phyloP scores from a whole-genome alignment of 345 rosid species.

The Pistacia atlantica region DNA sequence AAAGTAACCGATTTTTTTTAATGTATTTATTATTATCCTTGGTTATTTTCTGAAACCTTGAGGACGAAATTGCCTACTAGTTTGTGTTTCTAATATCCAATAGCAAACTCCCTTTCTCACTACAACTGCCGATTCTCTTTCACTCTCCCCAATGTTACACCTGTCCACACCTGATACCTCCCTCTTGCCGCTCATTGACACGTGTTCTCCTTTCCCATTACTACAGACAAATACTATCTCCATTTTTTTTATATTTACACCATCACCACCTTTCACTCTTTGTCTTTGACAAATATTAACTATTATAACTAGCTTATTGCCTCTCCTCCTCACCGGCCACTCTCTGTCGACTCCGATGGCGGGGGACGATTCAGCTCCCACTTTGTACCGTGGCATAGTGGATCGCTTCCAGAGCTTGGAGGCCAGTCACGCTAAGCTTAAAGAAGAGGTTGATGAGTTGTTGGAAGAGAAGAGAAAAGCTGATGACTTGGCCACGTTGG shows the following conservation, averaged over 20 bases:
- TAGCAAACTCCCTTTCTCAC: slow-evolving; percentile 3
- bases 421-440: slow-evolving; percentile 53
- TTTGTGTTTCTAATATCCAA: slow-evolving; percentile 12
- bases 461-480: slow-evolving; percentile 29
- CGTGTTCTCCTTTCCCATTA: slow-evolving; percentile 25
- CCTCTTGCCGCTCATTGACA: slow-evolving; percentile 7
- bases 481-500: slow-evolving; percentile 25
- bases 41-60: too few species aligned
- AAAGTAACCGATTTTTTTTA: too few species aligned
- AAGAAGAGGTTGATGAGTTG: slow-evolving; percentile 51
- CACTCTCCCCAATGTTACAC: slow-evolving; percentile 20
- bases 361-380: slow-evolving; percentile 34
- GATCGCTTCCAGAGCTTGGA: slow-evolving; percentile 72
- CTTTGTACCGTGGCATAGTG: slow-evolving; percentile 45
- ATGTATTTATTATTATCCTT: too few species aligned
- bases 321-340: slow-evolving; percentile 31
- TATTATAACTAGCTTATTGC: not conserved
- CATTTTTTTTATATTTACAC: not conserved
- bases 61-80: too few species aligned
- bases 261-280: slow-evolving; percentile 22
- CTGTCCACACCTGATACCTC: slow-evolving; percentile 34
- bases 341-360: slow-evolving; percentile 35
- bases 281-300: slow-evolving; percentile 1
- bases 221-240: too few species aligned
- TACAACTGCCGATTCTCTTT: not conserved